Conservation (phyloP, 2,329 filamentous ascomycete genomes). For the Hyphodiscus sp. region DNA sequence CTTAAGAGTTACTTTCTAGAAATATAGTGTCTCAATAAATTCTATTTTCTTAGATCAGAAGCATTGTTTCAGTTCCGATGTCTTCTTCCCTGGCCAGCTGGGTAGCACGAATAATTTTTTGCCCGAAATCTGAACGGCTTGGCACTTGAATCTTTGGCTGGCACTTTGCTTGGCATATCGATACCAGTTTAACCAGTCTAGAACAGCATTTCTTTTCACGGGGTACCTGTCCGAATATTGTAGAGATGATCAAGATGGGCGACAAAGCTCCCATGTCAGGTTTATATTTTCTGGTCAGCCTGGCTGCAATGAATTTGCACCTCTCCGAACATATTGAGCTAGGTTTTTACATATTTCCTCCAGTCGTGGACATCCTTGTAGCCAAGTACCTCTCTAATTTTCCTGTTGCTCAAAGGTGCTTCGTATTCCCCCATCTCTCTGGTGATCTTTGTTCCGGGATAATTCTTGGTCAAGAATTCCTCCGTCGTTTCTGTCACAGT, state of each 20-base stretch:
- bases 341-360: conserved; percentile 25
- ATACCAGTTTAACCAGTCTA: no score
- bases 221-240: neutral
- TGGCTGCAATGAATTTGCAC: no score
- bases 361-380: conserved; percentile 54
- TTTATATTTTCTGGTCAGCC: no score
- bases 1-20: neutral
- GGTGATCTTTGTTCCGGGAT: conserved; percentile 44
- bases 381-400: conserved; percentile 51
- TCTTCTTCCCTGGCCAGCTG: no score
- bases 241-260: no score
- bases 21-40: neutral
- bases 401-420: conserved; percentile 53
- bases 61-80: no score
- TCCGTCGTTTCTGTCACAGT: conserved; percentile 45
- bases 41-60: no score
- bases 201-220: neutral
- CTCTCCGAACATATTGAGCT: neutral
- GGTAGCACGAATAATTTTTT: no score
- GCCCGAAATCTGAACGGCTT: no score
- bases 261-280: no score
- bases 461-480: conserved; percentile 44
- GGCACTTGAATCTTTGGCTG: no score
- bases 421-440: conserved; percentile 52
- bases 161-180: neutral